Base-by-base conservation (phyloP, 768 basidiomycete genomes). In the Cystobasidium onofrii region DNA sequence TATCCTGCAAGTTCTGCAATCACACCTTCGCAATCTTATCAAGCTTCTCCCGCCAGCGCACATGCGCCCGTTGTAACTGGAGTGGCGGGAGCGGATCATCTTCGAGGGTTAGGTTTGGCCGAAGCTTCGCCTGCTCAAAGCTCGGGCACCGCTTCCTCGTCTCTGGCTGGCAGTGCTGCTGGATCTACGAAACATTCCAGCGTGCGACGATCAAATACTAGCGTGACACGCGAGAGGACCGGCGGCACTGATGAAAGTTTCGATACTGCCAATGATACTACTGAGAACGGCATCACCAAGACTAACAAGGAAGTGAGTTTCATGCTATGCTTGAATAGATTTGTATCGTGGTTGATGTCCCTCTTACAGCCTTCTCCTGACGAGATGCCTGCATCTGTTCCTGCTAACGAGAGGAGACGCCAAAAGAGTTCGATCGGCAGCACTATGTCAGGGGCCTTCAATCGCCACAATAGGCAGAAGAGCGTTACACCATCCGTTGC, bases 351-450 rank as follows among this genome's bases (percentile, higher is more conserved):
- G n/a, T 23, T 60, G 57, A 60, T 27, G 3, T 20, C 20, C 6
- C 6, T 27, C 17, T 60, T 29, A 4, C 57, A 60, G 57, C 7
- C 23, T 13, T 60, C 57, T 4, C 10, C 31, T 29, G 27, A 60
- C 33, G 33, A 60, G 27, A 15, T 60, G 57, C 57, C 57, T 4
- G 57, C 33, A 7, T 29, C 57, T 60, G 33, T 29, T 13, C 57
- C 25, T 27, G 33, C 33, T 15, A 27, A 27, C 20, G 57, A 60
- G 57, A 27, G 34, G 13, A 27, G 65, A 17, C 34, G 43, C 17
- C 34, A 64, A 27, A 67, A 67, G 43, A 46, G 39, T 29, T 67
- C 65, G 17, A 67, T 31, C n/a, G 57, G 57, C 12, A 46, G 29
- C 39, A 39, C 43, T 7, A 20, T 67, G 3, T 44, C 65, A 23